phyloP scores from a whole-genome alignment of 2,329 filamentous ascomycete species.

The Pestalotiopsis sp. region DNA sequence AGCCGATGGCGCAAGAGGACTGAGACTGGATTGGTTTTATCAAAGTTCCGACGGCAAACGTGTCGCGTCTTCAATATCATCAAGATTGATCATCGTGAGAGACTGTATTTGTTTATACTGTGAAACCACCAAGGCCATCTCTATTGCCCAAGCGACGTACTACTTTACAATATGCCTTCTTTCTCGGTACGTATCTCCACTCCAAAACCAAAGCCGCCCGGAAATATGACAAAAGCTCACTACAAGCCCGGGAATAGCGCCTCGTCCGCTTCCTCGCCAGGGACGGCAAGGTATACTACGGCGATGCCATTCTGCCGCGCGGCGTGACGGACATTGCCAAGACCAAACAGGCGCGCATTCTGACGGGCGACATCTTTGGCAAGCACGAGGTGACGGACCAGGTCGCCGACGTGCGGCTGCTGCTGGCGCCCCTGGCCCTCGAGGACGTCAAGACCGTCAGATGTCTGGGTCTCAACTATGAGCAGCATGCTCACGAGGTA shows the following conservation, averaged over 20 bases:
- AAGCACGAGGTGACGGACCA: conserved; percentile 66
- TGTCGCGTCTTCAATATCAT: neutral
- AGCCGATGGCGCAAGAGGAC: neutral
- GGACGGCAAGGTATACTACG: conserved; percentile 72
- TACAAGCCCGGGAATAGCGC: conserved; percentile 48
- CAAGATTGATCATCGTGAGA: no score
- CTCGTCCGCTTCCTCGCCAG: conserved; percentile 75
- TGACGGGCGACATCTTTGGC: conserved; percentile 69
- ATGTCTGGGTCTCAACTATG: conserved; percentile 74
- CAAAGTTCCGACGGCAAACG: neutral
- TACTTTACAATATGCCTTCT: conserved; percentile 36
- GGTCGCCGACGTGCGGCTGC: conserved; percentile 54
- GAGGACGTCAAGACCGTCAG: conserved; percentile 68
- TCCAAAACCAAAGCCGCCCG: neutral
- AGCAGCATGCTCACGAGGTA: conserved; percentile 70
- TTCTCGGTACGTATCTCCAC: conserved; percentile 45
- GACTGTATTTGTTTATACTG: neutral
- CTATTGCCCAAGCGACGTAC: neutral
- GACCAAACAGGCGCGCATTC: conserved; percentile 62
- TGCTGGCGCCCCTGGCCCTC: conserved; percentile 67
- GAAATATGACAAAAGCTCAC: neutral
- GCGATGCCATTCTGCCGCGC: conserved; percentile 70
- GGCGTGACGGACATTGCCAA: conserved; percentile 64
- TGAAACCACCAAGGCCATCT: neutral
- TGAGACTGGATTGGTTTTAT: neutral